Evolutionary conservation across 208 protist species (phyloP).

Genomic region (Leishmania braziliensis): DNA sequence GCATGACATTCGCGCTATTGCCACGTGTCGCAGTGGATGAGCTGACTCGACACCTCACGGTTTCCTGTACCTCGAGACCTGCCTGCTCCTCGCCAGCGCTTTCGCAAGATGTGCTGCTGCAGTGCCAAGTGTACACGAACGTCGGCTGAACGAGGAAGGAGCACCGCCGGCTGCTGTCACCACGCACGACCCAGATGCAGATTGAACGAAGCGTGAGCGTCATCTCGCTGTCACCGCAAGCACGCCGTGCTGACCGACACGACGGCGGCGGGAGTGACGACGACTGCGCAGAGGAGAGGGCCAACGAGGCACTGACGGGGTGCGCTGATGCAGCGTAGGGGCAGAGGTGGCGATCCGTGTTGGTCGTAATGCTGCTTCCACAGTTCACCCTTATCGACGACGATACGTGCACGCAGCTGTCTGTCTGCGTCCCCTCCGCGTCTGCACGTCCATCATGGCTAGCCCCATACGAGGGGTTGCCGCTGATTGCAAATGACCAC

Average conservation of each 20-base stretch:
- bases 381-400: not conserved
- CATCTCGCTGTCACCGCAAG: constrained; percentile 14
- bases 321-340: not conserved
- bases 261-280: not conserved
- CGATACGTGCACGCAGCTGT: not conserved
- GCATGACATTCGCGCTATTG: not conserved
- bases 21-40: not conserved
- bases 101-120: constrained; percentile 18
- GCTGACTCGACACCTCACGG: constrained; percentile 21
- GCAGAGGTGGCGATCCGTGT: not conserved
- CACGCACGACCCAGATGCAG: constrained; percentile 29
- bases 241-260: not conserved
- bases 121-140: constrained; percentile 32
- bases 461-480: not conserved
- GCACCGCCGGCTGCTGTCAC: constrained; percentile 26
- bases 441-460: not conserved
- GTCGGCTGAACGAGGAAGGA: constrained; percentile 20
- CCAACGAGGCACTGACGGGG: not conserved
- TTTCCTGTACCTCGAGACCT: constrained; percentile 32
- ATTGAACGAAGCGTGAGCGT: constrained; percentile 27
- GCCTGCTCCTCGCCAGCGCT: constrained; percentile 18
- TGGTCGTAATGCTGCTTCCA: not conserved
- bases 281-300: not conserved
- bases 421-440: not conserved
- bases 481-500: not conserved